Percentiles rank a stretch among this genome's conserved stretches.
These are phyloP conservation scores for Chaetomium olivaceum DNA, from an alignment of 2,329 filamentous ascomycete species.

Conservation along the genomic window DNA sequence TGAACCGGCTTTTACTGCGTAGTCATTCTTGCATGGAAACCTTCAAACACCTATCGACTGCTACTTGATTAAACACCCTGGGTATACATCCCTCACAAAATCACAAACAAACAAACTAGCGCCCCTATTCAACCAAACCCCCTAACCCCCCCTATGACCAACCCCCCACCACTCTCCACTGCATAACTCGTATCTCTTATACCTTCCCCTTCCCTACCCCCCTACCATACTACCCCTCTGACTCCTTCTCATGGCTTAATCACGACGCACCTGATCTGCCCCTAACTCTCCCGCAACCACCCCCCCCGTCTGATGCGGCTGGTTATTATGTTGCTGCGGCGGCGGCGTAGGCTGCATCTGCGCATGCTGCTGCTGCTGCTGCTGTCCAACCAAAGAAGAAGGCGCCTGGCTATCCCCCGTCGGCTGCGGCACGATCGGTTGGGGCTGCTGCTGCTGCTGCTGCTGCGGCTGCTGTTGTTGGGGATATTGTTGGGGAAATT, in stretches of 20 bases:
- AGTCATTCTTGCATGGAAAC: not conserved
- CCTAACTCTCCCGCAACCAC: not conserved
- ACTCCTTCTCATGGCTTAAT: not conserved
- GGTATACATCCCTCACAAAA: not conserved
- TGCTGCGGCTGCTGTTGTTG: not conserved
- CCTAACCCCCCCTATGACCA: too few species aligned
- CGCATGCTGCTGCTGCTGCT: not conserved
- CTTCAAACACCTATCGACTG: not conserved
- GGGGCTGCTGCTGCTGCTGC: not conserved
- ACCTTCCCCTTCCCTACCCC: not conserved
- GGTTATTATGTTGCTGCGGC: not conserved
- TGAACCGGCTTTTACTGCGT: not conserved
- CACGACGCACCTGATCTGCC: too few species aligned
- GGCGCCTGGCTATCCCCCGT: not conserved
- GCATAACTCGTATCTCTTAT: too few species aligned
- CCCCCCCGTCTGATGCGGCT: not conserved
- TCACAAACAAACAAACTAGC: not conserved
- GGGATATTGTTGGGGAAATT: not conserved
- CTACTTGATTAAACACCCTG: not conserved
- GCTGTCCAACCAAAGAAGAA: not conserved
- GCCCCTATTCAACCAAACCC: not conserved
- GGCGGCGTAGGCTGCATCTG: not conserved
- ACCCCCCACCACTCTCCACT: too few species aligned
- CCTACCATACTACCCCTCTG: not conserved
- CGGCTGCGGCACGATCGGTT: constrained; percentile 1